phyloP scores from a whole-genome alignment of 2,329 filamentous ascomycete genomes.

The Pseudogymnoascus sp. region DNA sequence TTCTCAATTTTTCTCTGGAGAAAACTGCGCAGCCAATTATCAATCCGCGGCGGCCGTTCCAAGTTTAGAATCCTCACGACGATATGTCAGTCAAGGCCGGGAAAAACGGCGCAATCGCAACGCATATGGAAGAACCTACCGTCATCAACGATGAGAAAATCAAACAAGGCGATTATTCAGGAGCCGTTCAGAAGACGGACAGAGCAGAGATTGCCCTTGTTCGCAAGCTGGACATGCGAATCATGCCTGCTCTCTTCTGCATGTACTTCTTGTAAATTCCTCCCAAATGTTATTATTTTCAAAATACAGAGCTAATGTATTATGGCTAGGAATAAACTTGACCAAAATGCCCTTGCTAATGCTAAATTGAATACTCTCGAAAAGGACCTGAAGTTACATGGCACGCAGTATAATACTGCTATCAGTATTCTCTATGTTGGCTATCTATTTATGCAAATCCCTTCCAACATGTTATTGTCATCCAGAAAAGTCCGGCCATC shows the following conservation, averaged over 20 bases:
- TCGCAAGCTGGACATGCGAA: slow-evolving; percentile 30
- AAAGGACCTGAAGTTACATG: slow-evolving; percentile 31
- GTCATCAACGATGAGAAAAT: not conserved
- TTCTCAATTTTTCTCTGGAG: not conserved
- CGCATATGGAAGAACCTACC: not conserved
- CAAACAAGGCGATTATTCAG: slow-evolving; percentile 26
- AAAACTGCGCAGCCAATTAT: not conserved
- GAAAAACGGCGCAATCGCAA: not conserved
- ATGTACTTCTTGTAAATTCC: slow-evolving; percentile 12
- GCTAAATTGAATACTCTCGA: slow-evolving; percentile 27
- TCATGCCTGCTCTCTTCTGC: slow-evolving; percentile 20
- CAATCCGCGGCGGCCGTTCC: not conserved
- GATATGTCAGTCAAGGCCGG: not conserved
- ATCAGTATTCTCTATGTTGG: slow-evolving; percentile 27
- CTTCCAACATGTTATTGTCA: slow-evolving; percentile 34
- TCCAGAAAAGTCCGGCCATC: slow-evolving; percentile 31
- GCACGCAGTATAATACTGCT: slow-evolving; percentile 27
- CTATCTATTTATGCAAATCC: slow-evolving; percentile 29
- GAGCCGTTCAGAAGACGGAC: slow-evolving; percentile 29
- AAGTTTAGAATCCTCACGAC: not conserved
- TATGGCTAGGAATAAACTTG: slow-evolving; percentile 24
- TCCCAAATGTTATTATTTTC: not conserved
- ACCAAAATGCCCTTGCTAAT: slow-evolving; percentile 28
- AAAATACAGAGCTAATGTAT: slow-evolving; percentile 17
- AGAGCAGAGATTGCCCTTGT: slow-evolving; percentile 31